Conservation (phyloP, 805 yeast species). For the Wickerhamomyces ciferrii region DNA sequence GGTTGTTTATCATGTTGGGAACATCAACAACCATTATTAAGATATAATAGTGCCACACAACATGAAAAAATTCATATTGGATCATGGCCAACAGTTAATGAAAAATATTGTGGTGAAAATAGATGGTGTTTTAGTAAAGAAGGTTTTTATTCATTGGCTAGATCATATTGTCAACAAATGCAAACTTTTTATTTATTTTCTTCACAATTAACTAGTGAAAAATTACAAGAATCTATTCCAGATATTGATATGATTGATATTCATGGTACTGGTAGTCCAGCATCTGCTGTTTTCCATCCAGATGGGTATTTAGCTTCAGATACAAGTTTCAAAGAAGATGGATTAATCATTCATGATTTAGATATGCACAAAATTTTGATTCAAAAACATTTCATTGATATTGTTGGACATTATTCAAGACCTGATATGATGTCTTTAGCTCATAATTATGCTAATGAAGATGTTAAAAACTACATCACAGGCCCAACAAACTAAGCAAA, state of each 20-base stretch:
- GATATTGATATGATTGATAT: conserved; percentile 1
- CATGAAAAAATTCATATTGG: conserved; percentile 14
- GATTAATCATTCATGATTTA: conserved; percentile 13
- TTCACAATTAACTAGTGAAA: conserved; percentile 9
- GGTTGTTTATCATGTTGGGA: conserved; percentile 21
- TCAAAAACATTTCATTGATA: conserved; percentile 15
- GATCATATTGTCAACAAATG: conserved; percentile 4
- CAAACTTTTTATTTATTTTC: conserved; percentile 5
- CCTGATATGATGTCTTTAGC: conserved; percentile 4
- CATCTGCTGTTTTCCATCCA: conserved; percentile 14
- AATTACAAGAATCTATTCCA: conserved; percentile 1
- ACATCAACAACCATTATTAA: conserved; percentile 16
- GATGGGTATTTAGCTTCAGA: conserved; percentile 15
- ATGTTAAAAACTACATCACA: too few species aligned
- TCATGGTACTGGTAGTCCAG: not conserved
- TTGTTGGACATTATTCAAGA: conserved; percentile 18
- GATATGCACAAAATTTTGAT: conserved; percentile 13
- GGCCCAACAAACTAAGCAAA: too few species aligned
- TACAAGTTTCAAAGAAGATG: conserved; percentile 9
- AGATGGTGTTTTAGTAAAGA: conserved; percentile 1
- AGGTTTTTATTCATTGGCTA: conserved; percentile 5
- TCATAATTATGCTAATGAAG: not conserved
- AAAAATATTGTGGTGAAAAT: not conserved
- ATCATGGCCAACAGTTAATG: conserved; percentile 11
- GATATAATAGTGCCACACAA: conserved; percentile 13